Evolutionary conservation across 2,329 filamentous ascomycete species (phyloP).

Genomic region (Chrysoporthe cubensis): DNA sequence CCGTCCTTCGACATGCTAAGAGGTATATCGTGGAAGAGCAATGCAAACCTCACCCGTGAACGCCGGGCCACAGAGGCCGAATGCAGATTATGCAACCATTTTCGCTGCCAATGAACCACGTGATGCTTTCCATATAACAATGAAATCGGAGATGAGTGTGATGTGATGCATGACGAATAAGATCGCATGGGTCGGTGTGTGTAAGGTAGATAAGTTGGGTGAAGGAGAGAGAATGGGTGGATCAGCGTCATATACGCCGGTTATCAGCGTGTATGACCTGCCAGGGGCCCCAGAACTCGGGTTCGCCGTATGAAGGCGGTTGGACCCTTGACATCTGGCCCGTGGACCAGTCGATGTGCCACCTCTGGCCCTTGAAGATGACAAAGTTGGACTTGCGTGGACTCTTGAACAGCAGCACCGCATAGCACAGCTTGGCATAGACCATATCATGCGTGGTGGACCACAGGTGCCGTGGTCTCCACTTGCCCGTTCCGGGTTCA

Average conservation of each 20-base stretch:
- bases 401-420: slow-evolving; percentile 59
- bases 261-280: slow-evolving; percentile 56
- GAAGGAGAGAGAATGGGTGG: no score
- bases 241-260: slow-evolving; percentile 43
- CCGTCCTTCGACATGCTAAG: slow-evolving; percentile 21
- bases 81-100: slow-evolving; percentile 24
- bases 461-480: slow-evolving; percentile 60
- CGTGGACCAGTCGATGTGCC: slow-evolving; percentile 63
- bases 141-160: neutral
- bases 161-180: neutral
- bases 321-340: slow-evolving; percentile 58
- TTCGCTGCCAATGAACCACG: slow-evolving; percentile 19
- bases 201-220: neutral
- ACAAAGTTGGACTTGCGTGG: slow-evolving; percentile 63
- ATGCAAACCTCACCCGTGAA: slow-evolving; percentile 17
- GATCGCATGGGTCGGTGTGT: neutral
- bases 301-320: slow-evolving; percentile 58
- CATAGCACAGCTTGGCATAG: slow-evolving; percentile 64
- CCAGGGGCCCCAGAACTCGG: slow-evolving; percentile 53
- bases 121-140: slow-evolving; percentile 7
- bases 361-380: slow-evolving; percentile 60
- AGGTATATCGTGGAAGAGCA: slow-evolving; percentile 27
- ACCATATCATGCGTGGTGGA: slow-evolving; percentile 59
- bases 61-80: slow-evolving; percentile 21
- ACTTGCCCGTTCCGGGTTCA: slow-evolving; percentile 57